Conservation (phyloP, 1,139 yeast genomes). For the Sugiyamaella castrensis region DNA sequence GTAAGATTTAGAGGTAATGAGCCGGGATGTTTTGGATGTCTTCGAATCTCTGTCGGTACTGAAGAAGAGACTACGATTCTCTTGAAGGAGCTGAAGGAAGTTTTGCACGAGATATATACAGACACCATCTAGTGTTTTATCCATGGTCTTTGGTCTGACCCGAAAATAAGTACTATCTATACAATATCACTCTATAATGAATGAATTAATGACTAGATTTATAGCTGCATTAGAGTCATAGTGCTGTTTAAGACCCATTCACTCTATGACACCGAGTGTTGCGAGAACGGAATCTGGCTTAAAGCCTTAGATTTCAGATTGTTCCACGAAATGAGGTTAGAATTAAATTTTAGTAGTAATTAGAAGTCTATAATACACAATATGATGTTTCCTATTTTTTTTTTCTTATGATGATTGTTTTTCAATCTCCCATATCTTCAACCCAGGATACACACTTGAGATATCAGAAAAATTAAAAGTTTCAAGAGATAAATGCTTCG, state of each 20-base stretch:
- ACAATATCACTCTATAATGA: no score
- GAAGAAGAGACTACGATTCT: conserved; percentile 62
- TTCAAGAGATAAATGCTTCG: conserved; percentile 30
- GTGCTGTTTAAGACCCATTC: no score
- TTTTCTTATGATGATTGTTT: neutral
- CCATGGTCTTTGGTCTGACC: no score
- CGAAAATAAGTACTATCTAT: no score
- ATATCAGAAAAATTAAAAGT: conserved; percentile 43
- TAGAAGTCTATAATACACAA: no score
- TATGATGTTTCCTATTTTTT: neutral
- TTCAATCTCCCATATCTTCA: conserved; percentile 47
- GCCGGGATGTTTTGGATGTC: conserved; percentile 80
- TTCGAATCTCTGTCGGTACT: conserved; percentile 87
- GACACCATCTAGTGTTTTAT: neutral
- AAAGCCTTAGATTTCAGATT: no score
- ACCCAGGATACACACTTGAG: conserved; percentile 55
- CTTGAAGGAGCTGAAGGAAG: conserved; percentile 48
- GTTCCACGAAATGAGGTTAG: no score
- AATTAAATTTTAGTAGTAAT: no score
- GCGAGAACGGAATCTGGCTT: no score
- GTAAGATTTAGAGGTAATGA: conserved; percentile 90
- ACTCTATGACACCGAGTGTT: no score
- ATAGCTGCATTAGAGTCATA: no score
- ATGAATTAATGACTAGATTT: neutral
- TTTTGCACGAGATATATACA: conserved; percentile 35